These are phyloP conservation scores for Phialocephala sp. DNA, from an alignment of 2,329 filamentous ascomycete species.

Conservation along the genomic window DNA sequence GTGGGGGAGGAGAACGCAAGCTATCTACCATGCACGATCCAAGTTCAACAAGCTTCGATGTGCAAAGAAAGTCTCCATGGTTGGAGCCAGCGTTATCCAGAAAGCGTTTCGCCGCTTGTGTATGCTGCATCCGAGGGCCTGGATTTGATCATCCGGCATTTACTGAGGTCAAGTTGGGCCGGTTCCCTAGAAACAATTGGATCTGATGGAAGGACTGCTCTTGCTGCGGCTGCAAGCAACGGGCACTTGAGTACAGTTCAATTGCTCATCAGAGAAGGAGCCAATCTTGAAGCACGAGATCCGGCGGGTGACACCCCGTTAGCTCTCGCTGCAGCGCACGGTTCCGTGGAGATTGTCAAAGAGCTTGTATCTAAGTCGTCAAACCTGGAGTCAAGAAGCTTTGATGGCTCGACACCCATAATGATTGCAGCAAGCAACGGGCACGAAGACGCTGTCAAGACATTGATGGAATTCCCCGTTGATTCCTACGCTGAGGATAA, in stretches of 20 bases:
- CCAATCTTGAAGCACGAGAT: background rate
- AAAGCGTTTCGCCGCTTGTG: background rate
- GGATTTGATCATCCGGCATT: background rate
- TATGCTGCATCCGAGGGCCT: background rate
- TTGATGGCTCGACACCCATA: background rate
- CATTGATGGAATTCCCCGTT: background rate
- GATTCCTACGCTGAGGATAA: background rate
- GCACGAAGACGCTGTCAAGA: background rate
- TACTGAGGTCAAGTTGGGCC: background rate
- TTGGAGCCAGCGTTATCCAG: background rate
- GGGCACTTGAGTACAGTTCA: background rate
- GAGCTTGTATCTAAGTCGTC: background rate
- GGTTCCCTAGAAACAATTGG: background rate
- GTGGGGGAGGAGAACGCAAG: background rate
- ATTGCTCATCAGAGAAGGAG: background rate
- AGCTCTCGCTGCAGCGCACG: background rate
- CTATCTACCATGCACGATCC: background rate
- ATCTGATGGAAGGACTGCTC: background rate
- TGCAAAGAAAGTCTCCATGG: background rate
- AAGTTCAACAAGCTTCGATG: background rate
- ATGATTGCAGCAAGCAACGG: slow-evolving; percentile 6
- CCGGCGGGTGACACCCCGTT: slow-evolving; percentile 2
- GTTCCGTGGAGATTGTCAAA: background rate
- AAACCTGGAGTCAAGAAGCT: background rate
- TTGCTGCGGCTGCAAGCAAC: slow-evolving; percentile 4